phyloP scores from a whole-genome alignment of 768 basidiomycete genomes.

The Leccinum truebloodii region DNA sequence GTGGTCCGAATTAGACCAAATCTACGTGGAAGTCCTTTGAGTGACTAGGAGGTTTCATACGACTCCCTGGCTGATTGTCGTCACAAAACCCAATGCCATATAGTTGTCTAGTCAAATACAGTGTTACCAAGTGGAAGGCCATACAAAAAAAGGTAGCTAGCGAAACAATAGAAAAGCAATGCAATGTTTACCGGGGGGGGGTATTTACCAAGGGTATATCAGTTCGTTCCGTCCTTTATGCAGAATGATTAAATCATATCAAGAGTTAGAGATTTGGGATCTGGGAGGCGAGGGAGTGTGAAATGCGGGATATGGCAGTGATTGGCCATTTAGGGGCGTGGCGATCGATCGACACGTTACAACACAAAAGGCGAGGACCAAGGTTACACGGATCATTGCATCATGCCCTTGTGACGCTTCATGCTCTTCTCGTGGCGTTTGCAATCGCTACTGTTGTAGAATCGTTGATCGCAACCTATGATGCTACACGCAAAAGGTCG shows the following conservation, averaged over 20 bases:
- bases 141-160: slow-evolving; percentile 3
- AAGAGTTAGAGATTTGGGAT: neutral
- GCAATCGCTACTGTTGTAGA: slow-evolving; percentile 36
- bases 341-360: slow-evolving; percentile 27
- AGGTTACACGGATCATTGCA: slow-evolving; percentile 15
- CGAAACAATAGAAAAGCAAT: slow-evolving; percentile 11
- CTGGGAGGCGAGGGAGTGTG: neutral
- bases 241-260: slow-evolving; percentile 3
- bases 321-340: slow-evolving; percentile 4
- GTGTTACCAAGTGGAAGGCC: neutral
- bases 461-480: slow-evolving; percentile 29
- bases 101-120: slow-evolving; percentile 20
- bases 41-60: too few species aligned
- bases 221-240: slow-evolving; percentile 11
- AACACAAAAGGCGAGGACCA: slow-evolving; percentile 5
- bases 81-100: neutral
- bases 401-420: slow-evolving; percentile 31
- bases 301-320: slow-evolving; percentile 7
- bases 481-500: slow-evolving; percentile 28
- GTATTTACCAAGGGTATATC: slow-evolving; percentile 30
- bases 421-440: slow-evolving; percentile 36
- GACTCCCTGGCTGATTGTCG: neutral
- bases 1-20: neutral
- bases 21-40: neutral
- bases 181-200: slow-evolving; percentile 7